phyloP scores from a whole-genome alignment of 2,329 filamentous ascomycete species.

The Aspergillus fumigatus region DNA sequence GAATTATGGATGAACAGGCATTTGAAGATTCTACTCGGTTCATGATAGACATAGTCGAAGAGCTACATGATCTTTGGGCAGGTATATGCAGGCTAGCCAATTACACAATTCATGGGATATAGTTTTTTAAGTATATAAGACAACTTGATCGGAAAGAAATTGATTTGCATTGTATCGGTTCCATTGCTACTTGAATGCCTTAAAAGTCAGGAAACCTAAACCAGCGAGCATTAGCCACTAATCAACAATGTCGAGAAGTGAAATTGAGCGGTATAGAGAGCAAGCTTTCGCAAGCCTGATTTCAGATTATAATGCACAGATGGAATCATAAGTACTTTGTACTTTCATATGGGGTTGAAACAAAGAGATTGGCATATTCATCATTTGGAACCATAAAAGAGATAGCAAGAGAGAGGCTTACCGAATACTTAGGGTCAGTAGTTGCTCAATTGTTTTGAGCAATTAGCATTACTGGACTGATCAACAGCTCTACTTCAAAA shows the following conservation, averaged over 20 bases:
- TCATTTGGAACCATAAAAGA: constrained; percentile 16
- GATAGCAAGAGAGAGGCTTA: constrained; percentile 7
- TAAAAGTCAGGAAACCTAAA: neutral
- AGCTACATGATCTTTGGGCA: neutral
- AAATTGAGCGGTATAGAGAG: neutral
- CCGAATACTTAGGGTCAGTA: neutral
- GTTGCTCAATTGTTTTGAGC: neutral
- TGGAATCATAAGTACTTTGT: constrained; percentile 26
- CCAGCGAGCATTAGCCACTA: neutral
- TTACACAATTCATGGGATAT: neutral
- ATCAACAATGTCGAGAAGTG: neutral
- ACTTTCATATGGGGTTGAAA: constrained; percentile 39
- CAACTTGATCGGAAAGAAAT: neutral
- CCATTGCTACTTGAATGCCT: neutral
- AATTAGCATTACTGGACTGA: neutral
- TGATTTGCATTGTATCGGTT: neutral
- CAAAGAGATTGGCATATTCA: constrained; percentile 35
- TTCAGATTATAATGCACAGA: constrained; percentile 27
- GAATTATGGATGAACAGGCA: neutral
- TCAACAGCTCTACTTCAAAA: neutral
- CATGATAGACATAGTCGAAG: neutral
- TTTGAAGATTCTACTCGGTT: neutral
- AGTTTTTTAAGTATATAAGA: neutral
- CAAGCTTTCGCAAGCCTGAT: neutral
- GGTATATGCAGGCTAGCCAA: neutral